A percentile compares a stretch with the other conserved stretches of the same genome.
These are phyloP conservation scores for Fusarium sp. DNA, from an alignment of 2,329 filamentous ascomycete genomes.

Conservation along the genomic window DNA sequence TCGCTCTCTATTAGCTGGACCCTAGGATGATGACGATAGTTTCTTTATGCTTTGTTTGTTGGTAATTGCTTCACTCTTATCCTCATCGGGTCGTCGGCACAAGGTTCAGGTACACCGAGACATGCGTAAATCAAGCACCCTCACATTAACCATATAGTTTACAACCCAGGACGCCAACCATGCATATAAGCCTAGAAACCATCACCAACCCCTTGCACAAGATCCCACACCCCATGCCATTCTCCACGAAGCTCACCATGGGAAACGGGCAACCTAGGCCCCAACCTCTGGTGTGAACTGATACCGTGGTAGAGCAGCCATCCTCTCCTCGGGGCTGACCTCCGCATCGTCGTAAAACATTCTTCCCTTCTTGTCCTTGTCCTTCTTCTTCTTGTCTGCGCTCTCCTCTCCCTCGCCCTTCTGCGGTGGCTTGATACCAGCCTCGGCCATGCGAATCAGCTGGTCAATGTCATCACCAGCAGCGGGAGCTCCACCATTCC, in stretches of 20 bases:
- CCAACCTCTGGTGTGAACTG: slow-evolving; percentile 57
- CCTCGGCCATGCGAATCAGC: slow-evolving; percentile 69
- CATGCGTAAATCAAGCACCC: slow-evolving; percentile 27
- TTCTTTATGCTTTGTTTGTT: background rate
- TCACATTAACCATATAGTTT: slow-evolving; percentile 41
- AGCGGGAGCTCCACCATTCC: slow-evolving; percentile 41
- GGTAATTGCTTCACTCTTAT: background rate
- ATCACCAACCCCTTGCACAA: slow-evolving; percentile 8
- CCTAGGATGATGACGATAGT: background rate
- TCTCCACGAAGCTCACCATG: background rate
- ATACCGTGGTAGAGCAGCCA: slow-evolving; percentile 80
- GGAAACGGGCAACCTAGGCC: slow-evolving; percentile 20
- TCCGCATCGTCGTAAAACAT: slow-evolving; percentile 85
- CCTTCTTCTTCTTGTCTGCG: slow-evolving; percentile 70
- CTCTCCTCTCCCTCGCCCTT: slow-evolving; percentile 52
- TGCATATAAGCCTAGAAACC: slow-evolving; percentile 34
- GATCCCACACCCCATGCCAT: background rate
- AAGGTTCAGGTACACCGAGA: background rate
- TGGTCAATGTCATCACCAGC: slow-evolving; percentile 69
- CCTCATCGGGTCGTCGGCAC: background rate
- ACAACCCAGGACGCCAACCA: slow-evolving; percentile 43
- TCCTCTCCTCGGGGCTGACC: slow-evolving; percentile 86
- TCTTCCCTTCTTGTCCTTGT: slow-evolving; percentile 70
- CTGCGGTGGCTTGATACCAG: slow-evolving; percentile 60
- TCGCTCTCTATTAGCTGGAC: background rate